Conservation (phyloP, 1,284 basidiomycete species). For the Wolfiporia cocos region DNA sequence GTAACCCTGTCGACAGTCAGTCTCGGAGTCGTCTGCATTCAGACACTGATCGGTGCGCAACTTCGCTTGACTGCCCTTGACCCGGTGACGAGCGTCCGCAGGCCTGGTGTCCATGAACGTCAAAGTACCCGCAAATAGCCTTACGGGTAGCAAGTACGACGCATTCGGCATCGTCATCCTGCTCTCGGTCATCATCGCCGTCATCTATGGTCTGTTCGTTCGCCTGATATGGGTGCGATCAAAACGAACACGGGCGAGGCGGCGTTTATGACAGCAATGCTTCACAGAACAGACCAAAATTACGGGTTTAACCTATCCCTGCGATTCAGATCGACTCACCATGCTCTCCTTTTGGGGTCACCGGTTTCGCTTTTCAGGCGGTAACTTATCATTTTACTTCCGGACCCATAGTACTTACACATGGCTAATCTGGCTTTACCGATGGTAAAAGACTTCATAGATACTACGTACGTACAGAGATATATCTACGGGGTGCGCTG, state of each 20-base stretch:
- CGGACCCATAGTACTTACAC: too few relatives aligned
- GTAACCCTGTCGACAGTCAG: conserved; percentile 64
- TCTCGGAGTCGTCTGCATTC: conserved; percentile 66
- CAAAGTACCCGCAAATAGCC: conserved; percentile 17
- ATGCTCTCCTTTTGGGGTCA: too few relatives aligned
- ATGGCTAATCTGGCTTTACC: too few relatives aligned
- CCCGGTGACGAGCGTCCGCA: too few relatives aligned
- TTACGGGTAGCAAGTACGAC: conserved; percentile 22
- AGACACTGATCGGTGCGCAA: conserved; percentile 55
- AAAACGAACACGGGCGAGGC: conserved; percentile 30
- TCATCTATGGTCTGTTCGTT: conserved; percentile 36
- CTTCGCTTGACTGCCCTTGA: not conserved
- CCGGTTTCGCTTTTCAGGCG: too few relatives aligned
- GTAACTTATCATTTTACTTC: too few relatives aligned
- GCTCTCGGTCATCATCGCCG: conserved; percentile 33
- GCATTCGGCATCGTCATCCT: conserved; percentile 46
- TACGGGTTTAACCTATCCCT: too few relatives aligned
- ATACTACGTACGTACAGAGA: too few relatives aligned
- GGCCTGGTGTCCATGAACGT: conserved; percentile 50
- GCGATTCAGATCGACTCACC: too few relatives aligned
- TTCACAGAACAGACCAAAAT: too few relatives aligned
- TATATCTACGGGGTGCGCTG: too few relatives aligned
- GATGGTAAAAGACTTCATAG: too few relatives aligned
- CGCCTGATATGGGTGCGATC: conserved; percentile 55
- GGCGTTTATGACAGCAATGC: not conserved